phyloP scores from a whole-genome alignment of 257 asterid genomes.

The Striga asiatica region DNA sequence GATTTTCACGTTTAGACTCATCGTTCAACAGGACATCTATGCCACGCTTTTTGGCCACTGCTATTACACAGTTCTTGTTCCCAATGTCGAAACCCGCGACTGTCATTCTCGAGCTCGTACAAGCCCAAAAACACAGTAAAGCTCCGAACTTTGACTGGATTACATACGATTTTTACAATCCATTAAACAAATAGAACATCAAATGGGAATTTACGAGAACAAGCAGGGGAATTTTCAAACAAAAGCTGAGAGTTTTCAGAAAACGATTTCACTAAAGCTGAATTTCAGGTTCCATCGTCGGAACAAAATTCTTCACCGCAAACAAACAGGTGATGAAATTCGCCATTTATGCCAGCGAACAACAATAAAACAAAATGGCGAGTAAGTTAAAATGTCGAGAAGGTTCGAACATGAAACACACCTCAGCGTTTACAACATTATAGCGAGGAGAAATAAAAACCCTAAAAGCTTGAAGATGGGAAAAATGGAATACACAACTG shows the following conservation, averaged over 20 bases:
- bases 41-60: conserved; percentile 75
- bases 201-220: no score
- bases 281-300: conserved; percentile 8
- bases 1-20: conserved; percentile 89
- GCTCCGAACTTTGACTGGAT: background rate
- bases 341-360: conserved; percentile 2
- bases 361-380: conserved; percentile 19
- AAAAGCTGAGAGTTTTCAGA: no score
- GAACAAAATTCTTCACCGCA: background rate
- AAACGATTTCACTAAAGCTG: background rate
- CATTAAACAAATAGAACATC: no score
- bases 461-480: conserved; percentile 31
- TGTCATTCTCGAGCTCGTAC: conserved; percentile 82
- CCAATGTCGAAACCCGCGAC: conserved; percentile 89
- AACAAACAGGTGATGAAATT: background rate
- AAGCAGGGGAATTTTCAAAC: no score
- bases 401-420: conserved; percentile 18
- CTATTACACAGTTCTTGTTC: conserved; percentile 87
- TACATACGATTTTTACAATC: no score
- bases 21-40: conserved; percentile 80
- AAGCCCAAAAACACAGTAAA: no score
- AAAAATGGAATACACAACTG: conserved; percentile 16
- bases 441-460: conserved; percentile 22
- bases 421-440: conserved; percentile 15
- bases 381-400: conserved; percentile 8